Percentiles rank a stretch among this genome's conserved stretches.
phyloP scores from a whole-genome alignment of 2,329 filamentous ascomycete species.

The Colletotrichum sp. region DNA sequence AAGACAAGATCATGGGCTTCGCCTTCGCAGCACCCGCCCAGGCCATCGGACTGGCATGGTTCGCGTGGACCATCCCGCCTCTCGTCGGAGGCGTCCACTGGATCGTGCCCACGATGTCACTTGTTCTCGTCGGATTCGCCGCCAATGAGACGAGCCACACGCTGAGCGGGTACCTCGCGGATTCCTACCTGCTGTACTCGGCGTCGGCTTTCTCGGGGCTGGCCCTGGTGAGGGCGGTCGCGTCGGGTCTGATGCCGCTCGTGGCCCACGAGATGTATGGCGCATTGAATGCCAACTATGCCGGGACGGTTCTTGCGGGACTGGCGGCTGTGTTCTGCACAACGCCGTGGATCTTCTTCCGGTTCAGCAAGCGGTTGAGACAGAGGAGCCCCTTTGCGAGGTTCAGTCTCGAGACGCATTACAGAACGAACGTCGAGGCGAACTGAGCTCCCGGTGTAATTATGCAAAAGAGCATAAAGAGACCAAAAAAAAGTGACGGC shows the following conservation, averaged over 20 bases:
- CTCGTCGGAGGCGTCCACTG: constrained; percentile 34
- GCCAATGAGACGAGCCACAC: constrained; percentile 42
- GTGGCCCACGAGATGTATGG: constrained; percentile 26
- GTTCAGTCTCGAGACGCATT: constrained; percentile 25
- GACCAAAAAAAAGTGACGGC: neutral
- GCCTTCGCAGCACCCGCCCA: constrained; percentile 47
- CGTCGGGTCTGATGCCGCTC: constrained; percentile 29
- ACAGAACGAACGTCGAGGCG: constrained; percentile 19
- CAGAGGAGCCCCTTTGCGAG: constrained; percentile 27
- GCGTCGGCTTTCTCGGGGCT: constrained; percentile 30
- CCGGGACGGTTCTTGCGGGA: constrained; percentile 26
- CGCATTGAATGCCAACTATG: constrained; percentile 25
- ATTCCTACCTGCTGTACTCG: constrained; percentile 28
- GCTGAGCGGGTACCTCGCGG: constrained; percentile 29
- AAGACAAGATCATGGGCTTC: constrained; percentile 39
- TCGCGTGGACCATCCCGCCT: constrained; percentile 53
- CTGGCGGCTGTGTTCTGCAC: constrained; percentile 24
- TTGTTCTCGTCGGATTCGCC: constrained; percentile 51
- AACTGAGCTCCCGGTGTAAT: neutral
- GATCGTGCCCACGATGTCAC: constrained; percentile 42
- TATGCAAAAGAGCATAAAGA: neutral
- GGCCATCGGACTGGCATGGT: constrained; percentile 48
- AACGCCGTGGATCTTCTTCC: constrained; percentile 25
- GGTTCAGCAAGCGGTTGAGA: constrained; percentile 26
- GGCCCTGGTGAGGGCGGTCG: constrained; percentile 26